These are phyloP conservation scores for Sarcocystis neurona DNA, from an alignment of 169 alveolate genomes.

Conservation along the genomic window DNA sequence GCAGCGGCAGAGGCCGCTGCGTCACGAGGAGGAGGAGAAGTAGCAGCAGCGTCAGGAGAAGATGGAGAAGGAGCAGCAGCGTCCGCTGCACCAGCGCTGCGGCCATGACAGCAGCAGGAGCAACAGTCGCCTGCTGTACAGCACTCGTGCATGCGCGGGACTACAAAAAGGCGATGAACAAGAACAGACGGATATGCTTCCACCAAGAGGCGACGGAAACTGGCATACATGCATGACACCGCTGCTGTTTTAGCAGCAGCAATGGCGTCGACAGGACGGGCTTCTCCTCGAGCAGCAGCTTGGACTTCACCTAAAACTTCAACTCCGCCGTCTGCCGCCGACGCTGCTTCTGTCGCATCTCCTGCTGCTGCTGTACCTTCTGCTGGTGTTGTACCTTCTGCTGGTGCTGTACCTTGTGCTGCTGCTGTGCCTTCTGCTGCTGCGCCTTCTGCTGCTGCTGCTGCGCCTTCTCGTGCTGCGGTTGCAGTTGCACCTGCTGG, in stretches of 20 bases:
- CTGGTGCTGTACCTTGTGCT: no score
- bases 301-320: background rate
- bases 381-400: background rate
- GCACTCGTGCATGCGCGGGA: background rate
- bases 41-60: background rate
- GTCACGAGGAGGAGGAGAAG: background rate
- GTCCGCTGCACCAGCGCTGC: background rate
- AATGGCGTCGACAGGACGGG: background rate
- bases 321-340: conserved; percentile 2
- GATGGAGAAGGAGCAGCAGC: background rate
- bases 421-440: background rate
- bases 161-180: conserved; percentile 26
- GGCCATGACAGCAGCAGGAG: background rate
- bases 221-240: background rate
- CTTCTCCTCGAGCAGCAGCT: background rate
- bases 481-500: background rate
- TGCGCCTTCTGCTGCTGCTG: background rate
- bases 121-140: background rate
- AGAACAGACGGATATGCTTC: conserved; percentile 45
- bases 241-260: background rate
- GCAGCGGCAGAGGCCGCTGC: no score
- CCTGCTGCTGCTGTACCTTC: background rate
- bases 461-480: background rate
- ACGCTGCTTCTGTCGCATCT: conserved; percentile 16
- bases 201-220: background rate